A percentile compares a stretch with the other conserved stretches of the same genome.
phyloP scores from a whole-genome alignment of 805 yeast species.

The Phaffomyces thermotolerans region DNA sequence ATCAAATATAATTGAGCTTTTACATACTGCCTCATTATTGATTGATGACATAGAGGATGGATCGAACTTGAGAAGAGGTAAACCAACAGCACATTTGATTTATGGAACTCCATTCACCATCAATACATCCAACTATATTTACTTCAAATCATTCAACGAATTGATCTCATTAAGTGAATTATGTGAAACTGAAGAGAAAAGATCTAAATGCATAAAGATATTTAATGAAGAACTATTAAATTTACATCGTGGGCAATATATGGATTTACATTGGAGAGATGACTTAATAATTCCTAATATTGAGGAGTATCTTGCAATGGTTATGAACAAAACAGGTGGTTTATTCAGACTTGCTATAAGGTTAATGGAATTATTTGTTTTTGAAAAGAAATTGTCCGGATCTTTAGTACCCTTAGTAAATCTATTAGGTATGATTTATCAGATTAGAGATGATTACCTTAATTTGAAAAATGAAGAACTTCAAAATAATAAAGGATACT shows the following conservation, averaged over 20 bases:
- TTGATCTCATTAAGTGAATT: constrained; percentile 29
- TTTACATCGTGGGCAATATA: constrained; percentile 84
- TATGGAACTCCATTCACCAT: constrained; percentile 77
- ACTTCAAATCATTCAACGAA: constrained; percentile 60
- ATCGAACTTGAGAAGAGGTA: constrained; percentile 65
- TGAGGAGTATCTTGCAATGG: constrained; percentile 69
- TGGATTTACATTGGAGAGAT: constrained; percentile 87
- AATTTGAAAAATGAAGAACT: constrained; percentile 51
- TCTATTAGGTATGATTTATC: constrained; percentile 75
- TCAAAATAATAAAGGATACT: constrained; percentile 61
- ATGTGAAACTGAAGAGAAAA: background rate
- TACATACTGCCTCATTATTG: constrained; percentile 61
- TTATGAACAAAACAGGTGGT: constrained; percentile 85
- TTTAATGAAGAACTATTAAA: constrained; percentile 70
- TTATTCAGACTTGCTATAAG: constrained; percentile 68
- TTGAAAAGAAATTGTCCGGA: background rate
- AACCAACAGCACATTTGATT: constrained; percentile 68
- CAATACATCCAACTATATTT: constrained; percentile 77
- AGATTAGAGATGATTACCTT: constrained; percentile 76
- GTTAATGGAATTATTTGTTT: constrained; percentile 40
- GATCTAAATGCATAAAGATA: constrained; percentile 29
- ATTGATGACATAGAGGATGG: constrained; percentile 88
- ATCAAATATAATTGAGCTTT: constrained; percentile 42
- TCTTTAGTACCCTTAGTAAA: constrained; percentile 57
- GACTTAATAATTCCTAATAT: constrained; percentile 49